phyloP scores from a whole-genome alignment of 75 land plant genomes.

The Selaginella tamariscina region DNA sequence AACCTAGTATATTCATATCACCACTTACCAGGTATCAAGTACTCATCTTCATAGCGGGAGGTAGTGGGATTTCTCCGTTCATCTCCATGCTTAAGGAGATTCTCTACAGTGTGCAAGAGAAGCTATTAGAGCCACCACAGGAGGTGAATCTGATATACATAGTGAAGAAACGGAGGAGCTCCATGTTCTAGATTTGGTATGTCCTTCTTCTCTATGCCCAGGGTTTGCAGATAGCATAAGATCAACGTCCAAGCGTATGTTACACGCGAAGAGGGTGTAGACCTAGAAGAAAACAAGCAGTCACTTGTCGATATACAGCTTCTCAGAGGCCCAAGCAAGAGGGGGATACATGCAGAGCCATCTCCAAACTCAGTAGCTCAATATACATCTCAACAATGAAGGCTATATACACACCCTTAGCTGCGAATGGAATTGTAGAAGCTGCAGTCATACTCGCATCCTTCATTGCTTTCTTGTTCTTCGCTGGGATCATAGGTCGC shows the following conservation, averaged over 20 bases:
- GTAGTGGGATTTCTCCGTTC: conserved; percentile 10
- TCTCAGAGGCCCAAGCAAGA: not conserved
- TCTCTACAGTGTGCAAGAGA: not conserved
- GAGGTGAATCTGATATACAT: not conserved
- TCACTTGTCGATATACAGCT: not conserved
- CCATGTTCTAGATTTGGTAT: not conserved
- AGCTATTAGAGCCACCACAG: not conserved
- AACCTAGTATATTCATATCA: not conserved
- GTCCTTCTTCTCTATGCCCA: not conserved
- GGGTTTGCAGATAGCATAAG: not conserved
- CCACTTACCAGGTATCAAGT: not conserved
- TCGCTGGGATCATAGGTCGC: not conserved
- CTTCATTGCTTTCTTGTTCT: not conserved
- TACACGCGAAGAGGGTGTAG: not conserved
- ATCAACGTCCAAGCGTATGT: not conserved
- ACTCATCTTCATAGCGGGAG: conserved; percentile 8
- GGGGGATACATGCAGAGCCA: not conserved
- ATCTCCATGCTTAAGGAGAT: not conserved
- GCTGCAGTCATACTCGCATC: conserved; percentile 2
- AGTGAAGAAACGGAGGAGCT: conserved; percentile 2
- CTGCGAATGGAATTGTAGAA: not conserved
- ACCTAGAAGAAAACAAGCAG: not conserved
- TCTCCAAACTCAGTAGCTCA: not conserved
- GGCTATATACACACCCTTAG: not conserved
- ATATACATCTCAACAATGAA: not conserved